Evolutionary conservation across 2,329 filamentous ascomycete species (phyloP), one percentile per base, ranked within the genome.

Genomic region (Ophiostoma piceae): DNA sequence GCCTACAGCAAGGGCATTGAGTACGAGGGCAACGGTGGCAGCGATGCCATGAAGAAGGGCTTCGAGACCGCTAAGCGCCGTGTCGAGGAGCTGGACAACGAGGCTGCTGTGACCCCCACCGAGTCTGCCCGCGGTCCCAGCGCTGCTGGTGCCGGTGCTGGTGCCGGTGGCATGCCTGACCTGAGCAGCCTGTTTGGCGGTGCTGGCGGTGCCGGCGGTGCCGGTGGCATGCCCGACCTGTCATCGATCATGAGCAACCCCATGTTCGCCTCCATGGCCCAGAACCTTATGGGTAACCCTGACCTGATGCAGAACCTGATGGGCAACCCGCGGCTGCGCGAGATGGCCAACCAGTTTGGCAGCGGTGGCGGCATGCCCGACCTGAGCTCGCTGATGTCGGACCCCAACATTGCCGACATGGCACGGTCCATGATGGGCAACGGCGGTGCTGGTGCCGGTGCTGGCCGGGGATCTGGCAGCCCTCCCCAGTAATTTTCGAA

Each of bases 181-280:
- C 81, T 94, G n/a, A 82, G 83, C 71, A 84, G 84, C 72, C 90
- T 94, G 89, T 84, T 94, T 74, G 89, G 88, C 57, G 69, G 84
- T 41, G 84, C 81, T 22, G 87, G 84, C 26, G 88, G 84, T 16
- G 84, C 81, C 35, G 87, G 86, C 5, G 89, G 85, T 26, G 88
- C 83, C 8, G 90, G 90, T 68, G 92, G 92, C 69, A 95, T 97
- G 91, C 93, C 94, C 14, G 94, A 98, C 79, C 83, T 99, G 32
- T 82, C 87, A 73, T 87, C 87, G 73, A 89, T 99, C 79, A 96
- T 98, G 93, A 93, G 84, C 84, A 99, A 98, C 83, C 95, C 95
- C 70, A 98, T 98, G 95, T 96, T 99, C 82, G 88, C 93, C 67
- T 91, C 87, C 82, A 97, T 98, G 93, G 95, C 95, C 4, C 92